Evolutionary conservation across 768 basidiomycete species (phyloP).

Genomic region (Termitomyces sp.): DNA sequence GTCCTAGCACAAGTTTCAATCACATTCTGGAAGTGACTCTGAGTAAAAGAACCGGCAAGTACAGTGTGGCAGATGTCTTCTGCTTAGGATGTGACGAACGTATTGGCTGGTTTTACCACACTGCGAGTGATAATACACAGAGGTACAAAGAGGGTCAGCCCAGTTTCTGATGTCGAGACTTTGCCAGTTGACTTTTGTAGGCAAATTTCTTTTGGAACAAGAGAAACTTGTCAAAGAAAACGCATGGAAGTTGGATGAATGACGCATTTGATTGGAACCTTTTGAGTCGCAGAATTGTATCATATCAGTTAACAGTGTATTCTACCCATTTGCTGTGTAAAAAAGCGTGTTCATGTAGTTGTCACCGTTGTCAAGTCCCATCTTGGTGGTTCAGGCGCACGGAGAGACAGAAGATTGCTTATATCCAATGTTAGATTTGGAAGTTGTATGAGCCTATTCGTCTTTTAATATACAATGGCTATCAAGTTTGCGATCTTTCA

Average conservation of each 20-base stretch:
- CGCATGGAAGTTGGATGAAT: slow-evolving; percentile 60
- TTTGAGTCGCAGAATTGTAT: not conserved
- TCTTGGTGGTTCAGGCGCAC: not conserved
- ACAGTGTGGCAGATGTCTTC: slow-evolving; percentile 76
- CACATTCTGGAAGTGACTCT: not conserved
- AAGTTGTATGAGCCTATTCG: not conserved
- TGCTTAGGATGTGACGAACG: slow-evolving; percentile 77
- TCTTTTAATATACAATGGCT: not conserved
- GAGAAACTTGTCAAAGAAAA: slow-evolving; percentile 82
- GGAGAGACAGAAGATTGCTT: not conserved
- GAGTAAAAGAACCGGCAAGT: slow-evolving; percentile 61
- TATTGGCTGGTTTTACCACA: slow-evolving; percentile 80
- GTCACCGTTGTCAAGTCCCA: not conserved
- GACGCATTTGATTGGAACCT: not conserved
- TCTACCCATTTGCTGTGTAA: not conserved
- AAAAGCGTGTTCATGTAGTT: not conserved
- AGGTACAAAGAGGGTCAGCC: slow-evolving; percentile 79
- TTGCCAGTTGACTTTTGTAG: slow-evolving; percentile 26
- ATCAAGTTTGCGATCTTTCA: not conserved
- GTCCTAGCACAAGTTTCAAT: slow-evolving; percentile 4
- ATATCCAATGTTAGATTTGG: not conserved
- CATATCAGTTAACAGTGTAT: not conserved
- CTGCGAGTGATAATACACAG: slow-evolving; percentile 69
- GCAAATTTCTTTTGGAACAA: slow-evolving; percentile 76
- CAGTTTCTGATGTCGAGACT: not conserved